Base-by-base conservation (phyloP, 1,284 basidiomycete species). In the Coriolopsis trogii region DNA sequence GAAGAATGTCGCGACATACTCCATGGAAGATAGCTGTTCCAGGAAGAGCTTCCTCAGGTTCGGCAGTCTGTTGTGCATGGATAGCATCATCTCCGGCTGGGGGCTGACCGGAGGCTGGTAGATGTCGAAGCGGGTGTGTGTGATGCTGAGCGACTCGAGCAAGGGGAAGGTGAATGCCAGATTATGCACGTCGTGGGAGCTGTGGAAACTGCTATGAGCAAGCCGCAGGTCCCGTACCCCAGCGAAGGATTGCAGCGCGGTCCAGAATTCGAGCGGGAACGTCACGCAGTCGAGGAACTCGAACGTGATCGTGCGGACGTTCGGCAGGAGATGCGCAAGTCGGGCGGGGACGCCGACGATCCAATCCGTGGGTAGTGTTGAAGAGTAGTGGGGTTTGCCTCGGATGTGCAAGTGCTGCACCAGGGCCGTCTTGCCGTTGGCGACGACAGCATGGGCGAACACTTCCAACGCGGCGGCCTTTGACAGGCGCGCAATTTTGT, bases 381-480 rank as follows among this genome's bases (percentile, higher is more conserved):
- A 46, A 1, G 45, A 43, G 29, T 47, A 47, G 36, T 47, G n/a
- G 29, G 28, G 18, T n/a, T 47, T 43, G 23, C 51, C 51, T 3
- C 26, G 33, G 16, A 52, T 43, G 45, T 47, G 51, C 16, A 52
- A 24, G 24, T 30, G 4, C 16, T 38, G 18, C 5, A 7, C 33
- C 6, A 16, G 42, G 26, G 12, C 26, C 8, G 3, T 28, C 24
- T 4, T 52, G 36, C 38, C 4, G 1, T 6, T 6, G 1, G 38
- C n/a, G n/a, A n/a, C n/a, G n/a, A n/a, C n/a, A 51, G 42, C 9
- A 34, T 29, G 5, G 5, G 16, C 15, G 40, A 52, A 52, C 8
- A 15, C 6, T 3, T 38, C 28, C 24, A 52, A 29, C 13, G 16
- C 18, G 12, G 10, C 15, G 7, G 33, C 12, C 10, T 34, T 38